A percentile compares a stretch with the other conserved stretches of the same genome.
phyloP scores from a whole-genome alignment of 306 rosid genomes.

The Lathyrus aphaca region DNA sequence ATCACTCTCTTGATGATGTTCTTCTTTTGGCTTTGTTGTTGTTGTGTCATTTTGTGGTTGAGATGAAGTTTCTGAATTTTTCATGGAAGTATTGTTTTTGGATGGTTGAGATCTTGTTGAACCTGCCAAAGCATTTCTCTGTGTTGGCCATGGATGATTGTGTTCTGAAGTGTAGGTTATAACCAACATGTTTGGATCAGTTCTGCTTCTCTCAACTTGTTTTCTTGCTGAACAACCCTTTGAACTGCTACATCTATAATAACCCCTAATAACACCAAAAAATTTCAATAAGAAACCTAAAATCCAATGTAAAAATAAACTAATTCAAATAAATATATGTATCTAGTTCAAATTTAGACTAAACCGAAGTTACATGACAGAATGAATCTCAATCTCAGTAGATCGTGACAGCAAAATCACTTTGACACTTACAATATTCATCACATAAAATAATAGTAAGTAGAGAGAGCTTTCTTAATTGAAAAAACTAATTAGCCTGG shows the following conservation, averaged over 20 bases:
- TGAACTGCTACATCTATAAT: slow-evolving; percentile 93
- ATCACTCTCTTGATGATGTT: slow-evolving; percentile 33
- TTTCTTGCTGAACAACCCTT: slow-evolving; percentile 94
- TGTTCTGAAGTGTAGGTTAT: slow-evolving; percentile 95
- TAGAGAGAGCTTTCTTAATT: neutral
- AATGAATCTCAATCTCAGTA: neutral
- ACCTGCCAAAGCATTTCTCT: slow-evolving; percentile 89
- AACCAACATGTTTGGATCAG: slow-evolving; percentile 93
- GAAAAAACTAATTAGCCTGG: slow-evolving; percentile 5
- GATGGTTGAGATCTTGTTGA: slow-evolving; percentile 74
- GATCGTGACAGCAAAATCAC: neutral
- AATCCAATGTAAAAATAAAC: neutral
- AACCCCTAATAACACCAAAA: slow-evolving; percentile 58
- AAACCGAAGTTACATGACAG: no score
- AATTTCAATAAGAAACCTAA: slow-evolving; percentile 3
- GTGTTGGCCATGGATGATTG: slow-evolving; percentile 99
- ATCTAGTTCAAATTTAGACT: no score
- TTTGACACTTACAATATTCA: neutral
- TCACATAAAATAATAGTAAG: neutral
- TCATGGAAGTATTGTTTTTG: slow-evolving; percentile 47
- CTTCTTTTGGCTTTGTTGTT: slow-evolving; percentile 51
- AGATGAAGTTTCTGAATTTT: slow-evolving; percentile 24
- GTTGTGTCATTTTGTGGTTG: slow-evolving; percentile 37
- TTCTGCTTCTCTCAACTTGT: slow-evolving; percentile 90
- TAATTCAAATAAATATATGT: neutral